These are phyloP conservation scores for Melanomma pulvis-pyrius DNA, from an alignment of 495 filamentous ascomycete genomes.

Conservation along the genomic window DNA sequence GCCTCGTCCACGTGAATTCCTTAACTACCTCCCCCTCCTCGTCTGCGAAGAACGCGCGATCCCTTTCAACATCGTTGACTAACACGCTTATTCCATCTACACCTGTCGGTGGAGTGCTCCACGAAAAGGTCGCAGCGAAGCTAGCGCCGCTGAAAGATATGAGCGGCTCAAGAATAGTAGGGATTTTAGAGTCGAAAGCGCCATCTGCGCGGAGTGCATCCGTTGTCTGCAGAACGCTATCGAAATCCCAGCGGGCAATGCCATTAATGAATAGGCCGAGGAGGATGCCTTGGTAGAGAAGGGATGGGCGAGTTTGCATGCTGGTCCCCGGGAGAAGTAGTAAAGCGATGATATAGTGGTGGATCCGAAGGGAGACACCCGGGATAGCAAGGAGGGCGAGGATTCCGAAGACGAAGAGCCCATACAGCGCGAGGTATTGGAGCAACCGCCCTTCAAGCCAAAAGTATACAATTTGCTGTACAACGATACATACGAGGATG, in stretches of 20 bases:
- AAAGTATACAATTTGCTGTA: constrained; percentile 44
- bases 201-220: constrained; percentile 67
- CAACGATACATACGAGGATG: constrained; percentile 41
- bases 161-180: constrained; percentile 52
- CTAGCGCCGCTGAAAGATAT: neutral
- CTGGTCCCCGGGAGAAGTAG: constrained; percentile 80
- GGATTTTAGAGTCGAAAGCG: constrained; percentile 67
- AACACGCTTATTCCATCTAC: constrained; percentile 79
- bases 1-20: constrained; percentile 26
- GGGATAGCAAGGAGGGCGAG: constrained; percentile 66
- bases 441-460: constrained; percentile 46
- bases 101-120: constrained; percentile 1
- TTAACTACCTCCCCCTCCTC: constrained; percentile 8
- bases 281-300: constrained; percentile 82
- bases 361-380: constrained; percentile 77
- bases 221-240: constrained; percentile 79
- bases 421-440: constrained; percentile 60
- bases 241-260: constrained; percentile 89
- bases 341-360: constrained; percentile 91
- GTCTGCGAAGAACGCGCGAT: constrained; percentile 38
- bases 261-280: constrained; percentile 90
- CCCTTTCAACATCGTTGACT: constrained; percentile 91
- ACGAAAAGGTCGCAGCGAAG: neutral
- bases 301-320: constrained; percentile 73
- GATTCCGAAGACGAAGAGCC: constrained; percentile 48